A percentile compares a stretch with the other conserved stretches of the same genome.
These are phyloP conservation scores for Vanrija sp. DNA, from an alignment of 1,284 basidiomycete genomes.

Conservation along the genomic window DNA sequence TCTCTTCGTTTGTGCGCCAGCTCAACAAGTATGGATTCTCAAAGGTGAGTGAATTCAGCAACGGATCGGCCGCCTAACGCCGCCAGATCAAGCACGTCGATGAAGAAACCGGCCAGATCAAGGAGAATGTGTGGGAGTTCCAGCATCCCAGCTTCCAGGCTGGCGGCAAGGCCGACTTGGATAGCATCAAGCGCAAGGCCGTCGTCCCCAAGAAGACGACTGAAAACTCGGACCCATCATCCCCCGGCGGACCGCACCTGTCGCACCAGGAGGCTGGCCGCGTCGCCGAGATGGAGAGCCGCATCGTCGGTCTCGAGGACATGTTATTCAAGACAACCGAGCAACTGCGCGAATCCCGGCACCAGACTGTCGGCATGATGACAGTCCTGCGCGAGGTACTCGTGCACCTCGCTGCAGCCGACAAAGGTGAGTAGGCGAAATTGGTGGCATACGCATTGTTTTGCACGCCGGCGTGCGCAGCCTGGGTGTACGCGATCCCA, in stretches of 20 bases:
- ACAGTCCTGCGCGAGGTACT: conserved; percentile 36
- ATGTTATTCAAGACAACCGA: conserved; percentile 28
- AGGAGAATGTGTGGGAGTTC: conserved; percentile 75
- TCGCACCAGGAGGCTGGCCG: conserved; percentile 29
- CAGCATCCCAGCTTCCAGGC: conserved; percentile 90
- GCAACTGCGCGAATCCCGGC: conserved; percentile 27
- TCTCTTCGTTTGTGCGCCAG: conserved; percentile 88
- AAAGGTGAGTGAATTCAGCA: conserved; percentile 58
- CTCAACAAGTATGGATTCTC: conserved; percentile 99
- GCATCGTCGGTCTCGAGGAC: conserved; percentile 36
- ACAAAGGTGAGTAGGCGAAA: conserved; percentile 28
- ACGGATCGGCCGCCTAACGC: not conserved
- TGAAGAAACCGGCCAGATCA: conserved; percentile 37
- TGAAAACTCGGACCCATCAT: conserved; percentile 46
- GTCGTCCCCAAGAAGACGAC: conserved; percentile 52
- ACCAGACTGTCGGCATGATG: conserved; percentile 29
- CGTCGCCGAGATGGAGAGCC: conserved; percentile 33
- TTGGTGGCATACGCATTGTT: too few species aligned
- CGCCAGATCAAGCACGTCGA: conserved; percentile 45
- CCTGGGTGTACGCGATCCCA: too few species aligned
- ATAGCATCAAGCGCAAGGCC: conserved; percentile 91
- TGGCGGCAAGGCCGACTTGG: conserved; percentile 75
- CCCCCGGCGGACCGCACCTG: conserved; percentile 53
- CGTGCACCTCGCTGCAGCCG: conserved; percentile 26
- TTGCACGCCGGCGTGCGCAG: too few species aligned